Base-by-base conservation (phyloP, 495 filamentous ascomycete species). In the Corynascus novoguineensis region DNA sequence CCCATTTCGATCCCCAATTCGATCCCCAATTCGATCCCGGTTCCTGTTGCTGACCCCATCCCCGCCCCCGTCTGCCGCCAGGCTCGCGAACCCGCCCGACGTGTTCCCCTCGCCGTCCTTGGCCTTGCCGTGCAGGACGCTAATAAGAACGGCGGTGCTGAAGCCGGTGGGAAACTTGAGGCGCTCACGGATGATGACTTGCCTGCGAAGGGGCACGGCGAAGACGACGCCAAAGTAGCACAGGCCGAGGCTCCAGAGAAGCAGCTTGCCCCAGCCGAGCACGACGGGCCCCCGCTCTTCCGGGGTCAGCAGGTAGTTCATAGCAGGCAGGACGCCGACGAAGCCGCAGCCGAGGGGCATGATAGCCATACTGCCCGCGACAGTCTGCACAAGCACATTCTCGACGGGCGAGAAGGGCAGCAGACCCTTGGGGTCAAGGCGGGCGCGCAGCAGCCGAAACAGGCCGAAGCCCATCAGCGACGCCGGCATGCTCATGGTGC, bases 311-410 rank as follows among this genome's bases (percentile, higher is more conserved):
- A 99, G 71, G 59, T 85, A 96, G 61, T 96, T 86, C 76, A 99
- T 76, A 2, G 95, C 95, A 14, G 95, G 95, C 34, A 76, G 67
- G 22, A 81, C 90, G 4, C 89, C 93, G 9, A 98, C 92, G 66
- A 97, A 97, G 1, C 93, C 93, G 63, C 93, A 96, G 0, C 91
- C 92, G 22, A 99, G 71, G 5, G 95, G 95, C 93, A 97, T 97
- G 5, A 92, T 96, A 0, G 93, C 95, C 68, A 97, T 92, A 22
- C 88, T 86, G 10, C 92, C 92, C 0, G 95, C 93, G 38, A 99
- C 92, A 5, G 91, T 96, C 74, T 97, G 95, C 5, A 99, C 91
- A 28, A 99, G 80, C 8, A 98, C 95, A 69, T 99, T 99, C 72
- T 99, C 95, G 27, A 97, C 89, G 0, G 92, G 91, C 6, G 87